Percentiles rank a stretch among this genome's conserved stretches.
These are phyloP conservation scores for Odontarrhena argentea DNA, from an alignment of 345 rosid genomes.

Conservation along the genomic window DNA sequence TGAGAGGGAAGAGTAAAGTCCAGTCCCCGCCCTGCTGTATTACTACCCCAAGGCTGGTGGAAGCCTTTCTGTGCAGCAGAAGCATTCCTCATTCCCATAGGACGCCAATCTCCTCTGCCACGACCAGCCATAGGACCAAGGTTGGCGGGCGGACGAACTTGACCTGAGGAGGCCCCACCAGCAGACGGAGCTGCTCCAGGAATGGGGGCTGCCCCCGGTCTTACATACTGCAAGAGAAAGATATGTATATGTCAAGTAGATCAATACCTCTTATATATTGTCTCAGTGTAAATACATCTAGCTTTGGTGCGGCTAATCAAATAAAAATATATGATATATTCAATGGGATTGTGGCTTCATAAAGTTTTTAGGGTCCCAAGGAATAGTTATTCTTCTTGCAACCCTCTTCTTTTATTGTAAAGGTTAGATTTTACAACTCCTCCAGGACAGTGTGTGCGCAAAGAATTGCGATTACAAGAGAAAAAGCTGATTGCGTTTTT, in stretches of 20 bases:
- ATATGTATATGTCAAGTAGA: conserved; percentile 38
- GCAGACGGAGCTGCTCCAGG: conserved; percentile 63
- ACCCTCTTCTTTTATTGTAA: conserved; percentile 21
- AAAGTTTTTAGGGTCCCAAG: conserved; percentile 27
- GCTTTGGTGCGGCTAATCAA: conserved; percentile 21
- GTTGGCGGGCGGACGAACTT: conserved; percentile 72
- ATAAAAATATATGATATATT: conserved; percentile 17
- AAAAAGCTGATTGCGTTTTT: conserved; percentile 11
- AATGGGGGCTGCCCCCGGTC: conserved; percentile 86
- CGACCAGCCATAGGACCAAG: conserved; percentile 72
- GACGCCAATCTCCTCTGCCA: conserved; percentile 97
- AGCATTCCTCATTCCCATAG: conserved; percentile 66
- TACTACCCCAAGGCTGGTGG: conserved; percentile 70
- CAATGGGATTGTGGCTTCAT: conserved; percentile 18
- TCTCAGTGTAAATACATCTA: conserved; percentile 7
- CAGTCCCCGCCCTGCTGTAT: conserved; percentile 71
- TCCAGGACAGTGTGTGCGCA: conserved; percentile 2
- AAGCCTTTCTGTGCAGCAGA: conserved; percentile 74
- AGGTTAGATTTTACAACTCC: background rate
- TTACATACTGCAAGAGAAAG: conserved; percentile 81
- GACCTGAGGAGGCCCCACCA: conserved; percentile 66
- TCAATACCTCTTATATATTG: conserved; percentile 24
- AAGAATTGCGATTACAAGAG: conserved; percentile 20
- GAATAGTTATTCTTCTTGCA: conserved; percentile 24
- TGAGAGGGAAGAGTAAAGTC: conserved; percentile 98